Evolutionary conservation across 108 stramenopile species (phyloP), one percentile per base, ranked within the genome.

Genomic region (Thalassiosira profunda): DNA sequence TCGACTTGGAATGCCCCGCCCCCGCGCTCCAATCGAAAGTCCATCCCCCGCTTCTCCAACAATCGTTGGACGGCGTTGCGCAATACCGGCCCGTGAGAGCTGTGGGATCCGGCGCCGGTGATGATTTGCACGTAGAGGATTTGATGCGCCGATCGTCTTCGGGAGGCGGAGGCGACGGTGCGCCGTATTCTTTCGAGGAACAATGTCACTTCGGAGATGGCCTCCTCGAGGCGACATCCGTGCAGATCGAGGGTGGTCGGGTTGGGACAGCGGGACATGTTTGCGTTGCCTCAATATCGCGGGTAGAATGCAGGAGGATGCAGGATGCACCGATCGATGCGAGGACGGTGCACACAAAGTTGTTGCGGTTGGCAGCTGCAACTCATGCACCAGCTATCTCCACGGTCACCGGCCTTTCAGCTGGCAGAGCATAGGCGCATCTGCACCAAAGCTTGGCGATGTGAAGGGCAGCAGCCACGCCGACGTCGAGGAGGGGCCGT

Each of bases 31-130:
- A 80, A 9, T 8, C 29, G 42, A 44, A 58, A 85, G 18, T 55
- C 37, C 78, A 89, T 89, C 28, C 80, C 46, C n/a, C 87, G 84
- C 67, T 86, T 86, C 35, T 69, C 31, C 40, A 89, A 43, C 53
- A 89, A 49, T 26, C 30, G 44, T 70, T 86, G 53, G 11, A 86
- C 58, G 0, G 78, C 80, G 42, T 45, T 61, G n/a, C 87, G 70
- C 17, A 89, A 58, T 4, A 89, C 71, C 24, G 87, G 84, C 36
- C 87, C 87, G 14, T 84, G 49, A 2, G 61, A 23, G 40, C 85
- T 77, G 41, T 89, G 87, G n/a, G 76, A 77, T 62, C 76, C 76
- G 1, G 67, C 62, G 17, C 76, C 76, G 18, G 76, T 77, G 18
- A 77, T 70, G 17, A 77, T 48, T 54, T 24, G 48, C 1, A 69